Conservation (phyloP, 805 yeast species). For the Teunomyces stri region DNA sequence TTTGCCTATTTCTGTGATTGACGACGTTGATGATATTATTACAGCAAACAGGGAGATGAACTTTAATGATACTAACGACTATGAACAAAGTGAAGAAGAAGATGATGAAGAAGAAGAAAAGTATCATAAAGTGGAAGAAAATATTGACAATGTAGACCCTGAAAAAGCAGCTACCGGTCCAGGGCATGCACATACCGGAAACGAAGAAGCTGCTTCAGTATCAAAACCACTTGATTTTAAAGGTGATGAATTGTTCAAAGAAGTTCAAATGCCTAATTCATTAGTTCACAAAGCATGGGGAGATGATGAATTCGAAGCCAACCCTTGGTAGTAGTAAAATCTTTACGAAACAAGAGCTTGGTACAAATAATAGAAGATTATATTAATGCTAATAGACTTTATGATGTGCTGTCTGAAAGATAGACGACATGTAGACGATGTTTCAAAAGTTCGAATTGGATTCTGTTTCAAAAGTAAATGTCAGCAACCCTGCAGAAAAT, state of each 20-base stretch:
- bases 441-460: neutral
- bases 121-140: neutral
- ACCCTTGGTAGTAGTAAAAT: no score
- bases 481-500: neutral
- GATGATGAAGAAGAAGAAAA: conserved; percentile 21
- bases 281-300: conserved; percentile 51
- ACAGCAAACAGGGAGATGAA: conserved; percentile 26
- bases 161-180: neutral
- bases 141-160: no score
- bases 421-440: neutral
- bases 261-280: conserved; percentile 47
- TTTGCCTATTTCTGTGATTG: conserved; percentile 66
- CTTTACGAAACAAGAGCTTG: no score
- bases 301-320: conserved; percentile 41
- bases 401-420: neutral
- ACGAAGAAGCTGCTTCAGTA: neutral
- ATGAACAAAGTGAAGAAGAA: conserved; percentile 22
- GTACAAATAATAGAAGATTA: neutral
- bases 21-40: conserved; percentile 63
- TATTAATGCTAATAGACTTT: neutral
- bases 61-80: conserved; percentile 31
- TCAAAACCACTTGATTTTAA: conserved; percentile 20
- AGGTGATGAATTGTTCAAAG: conserved; percentile 50
- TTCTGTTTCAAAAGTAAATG: neutral
- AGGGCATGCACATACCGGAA: neutral